Evolutionary conservation across 2,329 filamentous ascomycete species (phyloP).

Genomic region (Colletotrichum ledebouriae): DNA sequence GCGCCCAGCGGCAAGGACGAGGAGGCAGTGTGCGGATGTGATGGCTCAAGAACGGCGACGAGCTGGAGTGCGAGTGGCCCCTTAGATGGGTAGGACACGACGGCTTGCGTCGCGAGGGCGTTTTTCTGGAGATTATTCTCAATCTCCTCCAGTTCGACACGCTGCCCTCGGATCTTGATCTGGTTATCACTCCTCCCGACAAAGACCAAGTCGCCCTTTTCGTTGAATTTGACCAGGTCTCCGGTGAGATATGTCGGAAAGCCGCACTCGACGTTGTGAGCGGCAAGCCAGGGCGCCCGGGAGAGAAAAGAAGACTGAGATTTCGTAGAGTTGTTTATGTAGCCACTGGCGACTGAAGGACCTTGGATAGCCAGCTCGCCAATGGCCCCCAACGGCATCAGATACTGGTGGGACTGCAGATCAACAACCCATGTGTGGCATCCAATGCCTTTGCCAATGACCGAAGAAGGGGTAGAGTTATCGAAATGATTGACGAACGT

Average conservation of each 20-base stretch:
- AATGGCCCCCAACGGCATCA: constrained; percentile 48
- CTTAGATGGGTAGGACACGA: neutral
- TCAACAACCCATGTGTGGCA: constrained; percentile 18
- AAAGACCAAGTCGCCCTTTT: constrained; percentile 48
- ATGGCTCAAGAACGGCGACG: neutral
- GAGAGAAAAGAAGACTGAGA: constrained; percentile 43
- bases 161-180: constrained; percentile 62
- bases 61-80: neutral
- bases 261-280: constrained; percentile 8
- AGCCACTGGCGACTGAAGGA: constrained; percentile 33
- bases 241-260: constrained; percentile 60
- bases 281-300: constrained; percentile 1
- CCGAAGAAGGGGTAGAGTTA: constrained; percentile 1
- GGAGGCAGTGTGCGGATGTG: neutral
- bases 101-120: neutral
- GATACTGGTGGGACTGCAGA: constrained; percentile 26
- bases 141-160: constrained; percentile 59
- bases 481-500: constrained; percentile 6
- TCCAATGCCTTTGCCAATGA: constrained; percentile 5
- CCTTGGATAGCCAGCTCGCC: constrained; percentile 31
- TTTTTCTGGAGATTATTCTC: constrained; percentile 47
- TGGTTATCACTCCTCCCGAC: constrained; percentile 61
- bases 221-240: constrained; percentile 59
- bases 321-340: constrained; percentile 37
- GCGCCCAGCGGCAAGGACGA: neutral